Percentiles rank a stretch among this genome's conserved stretches.
Evolutionary conservation across 192 early-diverging fungal genomes (phyloP).

Genomic region (Linnemannia hyalina): DNA sequence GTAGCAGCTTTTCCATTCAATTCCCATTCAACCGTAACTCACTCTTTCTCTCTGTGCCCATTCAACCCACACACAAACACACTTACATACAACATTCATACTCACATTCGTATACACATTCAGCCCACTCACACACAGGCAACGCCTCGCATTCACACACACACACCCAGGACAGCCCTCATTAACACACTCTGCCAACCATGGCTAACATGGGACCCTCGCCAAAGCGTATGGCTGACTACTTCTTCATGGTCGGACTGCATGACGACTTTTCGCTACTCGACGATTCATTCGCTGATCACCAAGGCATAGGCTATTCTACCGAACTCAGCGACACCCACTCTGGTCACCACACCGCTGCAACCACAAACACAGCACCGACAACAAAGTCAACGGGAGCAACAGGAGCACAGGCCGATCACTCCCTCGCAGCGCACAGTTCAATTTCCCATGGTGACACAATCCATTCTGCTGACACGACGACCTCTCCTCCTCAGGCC

Average conservation of each 20-base stretch:
- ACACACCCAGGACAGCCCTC: background rate
- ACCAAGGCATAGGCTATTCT: background rate
- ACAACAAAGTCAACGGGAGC: slow-evolving; percentile 10
- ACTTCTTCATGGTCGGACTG: slow-evolving; percentile 55
- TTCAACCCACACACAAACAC: background rate
- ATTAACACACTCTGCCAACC: background rate
- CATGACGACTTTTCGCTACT: slow-evolving; percentile 23
- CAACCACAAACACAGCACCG: slow-evolving; percentile 8
- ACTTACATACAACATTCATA: background rate
- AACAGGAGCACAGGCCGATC: slow-evolving; percentile 5
- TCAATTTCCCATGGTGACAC: slow-evolving; percentile 1
- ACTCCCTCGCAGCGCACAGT: background rate
- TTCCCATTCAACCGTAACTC: background rate
- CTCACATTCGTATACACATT: background rate
- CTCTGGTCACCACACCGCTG: background rate
- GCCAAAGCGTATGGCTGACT: slow-evolving; percentile 53
- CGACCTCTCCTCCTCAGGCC: background rate
- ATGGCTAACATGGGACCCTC: background rate
- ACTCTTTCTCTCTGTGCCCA: background rate
- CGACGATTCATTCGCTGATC: background rate
- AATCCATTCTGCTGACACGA: background rate
- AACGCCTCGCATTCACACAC: background rate
- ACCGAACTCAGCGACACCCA: background rate
- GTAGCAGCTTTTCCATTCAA: background rate
- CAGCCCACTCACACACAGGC: background rate